Evolutionary conservation across 176 grass and related monocot species (phyloP).

Genomic region (Ampelocalamus luodianensis): DNA sequence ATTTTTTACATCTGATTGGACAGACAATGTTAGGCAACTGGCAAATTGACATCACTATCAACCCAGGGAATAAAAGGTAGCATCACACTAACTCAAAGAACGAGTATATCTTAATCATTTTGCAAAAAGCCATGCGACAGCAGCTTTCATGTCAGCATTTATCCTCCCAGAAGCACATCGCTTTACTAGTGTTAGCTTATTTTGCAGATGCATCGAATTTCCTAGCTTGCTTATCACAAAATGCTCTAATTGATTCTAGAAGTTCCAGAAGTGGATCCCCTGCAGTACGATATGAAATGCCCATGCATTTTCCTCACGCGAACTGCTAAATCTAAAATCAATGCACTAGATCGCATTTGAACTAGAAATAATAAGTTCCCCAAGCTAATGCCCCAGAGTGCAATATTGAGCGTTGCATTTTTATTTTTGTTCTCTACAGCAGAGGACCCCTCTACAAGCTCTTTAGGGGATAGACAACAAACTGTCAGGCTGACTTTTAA

Average conservation of each 20-base stretch:
- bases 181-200: conserved; percentile 1
- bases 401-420: background rate
- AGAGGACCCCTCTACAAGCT: background rate
- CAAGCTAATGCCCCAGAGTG: background rate
- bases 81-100: conserved; percentile 43
- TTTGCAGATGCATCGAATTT: conserved; percentile 34
- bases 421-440: background rate
- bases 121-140: conserved; percentile 10
- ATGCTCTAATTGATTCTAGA: background rate
- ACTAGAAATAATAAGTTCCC: conserved; percentile 21
- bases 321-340: conserved; percentile 6
- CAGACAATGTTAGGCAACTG: conserved; percentile 44
- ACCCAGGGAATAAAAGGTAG: conserved; percentile 33
- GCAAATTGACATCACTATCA: conserved; percentile 45
- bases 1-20: conserved; percentile 38
- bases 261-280: background rate
- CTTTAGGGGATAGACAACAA: conserved; percentile 4
- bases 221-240: background rate
- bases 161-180: conserved; percentile 38
- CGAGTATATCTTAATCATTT: conserved; percentile 36
- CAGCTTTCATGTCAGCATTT: conserved; percentile 33
- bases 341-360: background rate
- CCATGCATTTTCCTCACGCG: background rate
- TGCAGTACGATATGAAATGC: conserved; percentile 9
- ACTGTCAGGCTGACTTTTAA: background rate